A percentile compares a stretch with the other conserved stretches of the same genome.
Evolutionary conservation across 1,139 yeast genomes (phyloP).

Genomic region (Protomyces arabidopsidicola): DNA sequence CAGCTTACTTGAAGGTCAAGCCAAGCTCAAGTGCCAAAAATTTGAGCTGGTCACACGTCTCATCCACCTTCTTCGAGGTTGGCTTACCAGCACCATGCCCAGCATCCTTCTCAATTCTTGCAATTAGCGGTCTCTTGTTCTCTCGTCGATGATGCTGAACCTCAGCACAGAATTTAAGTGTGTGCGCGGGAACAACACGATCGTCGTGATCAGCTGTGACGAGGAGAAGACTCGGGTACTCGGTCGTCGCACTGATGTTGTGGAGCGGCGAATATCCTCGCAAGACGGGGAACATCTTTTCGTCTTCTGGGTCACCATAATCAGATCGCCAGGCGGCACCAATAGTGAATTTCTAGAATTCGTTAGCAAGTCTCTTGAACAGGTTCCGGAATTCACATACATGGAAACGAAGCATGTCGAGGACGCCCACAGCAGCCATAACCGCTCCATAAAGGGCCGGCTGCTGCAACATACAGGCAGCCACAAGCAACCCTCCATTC

Average conservation of each 20-base stretch:
- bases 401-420: constrained; percentile 23
- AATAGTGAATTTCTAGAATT: constrained; percentile 8
- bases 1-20: constrained; percentile 29
- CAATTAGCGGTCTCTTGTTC: constrained; percentile 16
- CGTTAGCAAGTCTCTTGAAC: background rate
- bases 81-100: constrained; percentile 24
- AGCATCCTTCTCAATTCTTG: constrained; percentile 20
- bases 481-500: constrained; percentile 19
- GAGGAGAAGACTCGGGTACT: constrained; percentile 17
- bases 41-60: constrained; percentile 21
- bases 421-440: constrained; percentile 23
- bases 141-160: constrained; percentile 7
- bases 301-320: constrained; percentile 8
- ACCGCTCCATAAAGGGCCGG: constrained; percentile 19
- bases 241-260: constrained; percentile 8
- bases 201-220: constrained; percentile 26
- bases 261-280: constrained; percentile 22
- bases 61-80: constrained; percentile 20
- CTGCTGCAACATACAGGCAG: constrained; percentile 11
- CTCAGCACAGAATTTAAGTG: constrained; percentile 24
- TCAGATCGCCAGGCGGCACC: constrained; percentile 24
- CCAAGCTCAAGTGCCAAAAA: constrained; percentile 13
- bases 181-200: constrained; percentile 21
- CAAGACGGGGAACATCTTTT: constrained; percentile 16
- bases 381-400: background rate